Conservation (phyloP, 768 basidiomycete species). For the Hypholoma sublateritium region DNA sequence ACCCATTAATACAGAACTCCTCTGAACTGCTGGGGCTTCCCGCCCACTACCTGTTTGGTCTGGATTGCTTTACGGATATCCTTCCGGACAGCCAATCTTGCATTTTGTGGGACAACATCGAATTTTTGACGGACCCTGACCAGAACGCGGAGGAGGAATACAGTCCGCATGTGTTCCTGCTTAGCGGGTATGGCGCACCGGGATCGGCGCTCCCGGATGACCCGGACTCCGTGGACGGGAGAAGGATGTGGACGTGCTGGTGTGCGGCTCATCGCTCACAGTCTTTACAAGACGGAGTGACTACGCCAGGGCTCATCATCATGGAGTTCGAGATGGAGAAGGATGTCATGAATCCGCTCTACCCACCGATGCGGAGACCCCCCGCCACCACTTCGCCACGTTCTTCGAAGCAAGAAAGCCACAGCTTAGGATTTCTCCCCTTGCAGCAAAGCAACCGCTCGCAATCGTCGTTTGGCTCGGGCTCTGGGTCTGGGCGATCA, state of each 20-base stretch:
- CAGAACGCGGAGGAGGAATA: constrained; percentile 39
- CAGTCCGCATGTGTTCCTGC: constrained; percentile 62
- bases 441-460: not conserved
- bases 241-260: constrained; percentile 68
- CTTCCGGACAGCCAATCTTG: constrained; percentile 66
- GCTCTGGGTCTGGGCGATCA: constrained; percentile 14
- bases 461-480: not conserved
- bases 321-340: constrained; percentile 81
- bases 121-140: constrained; percentile 58
- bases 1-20: constrained; percentile 51
- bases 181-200: constrained; percentile 72
- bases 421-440: not conserved
- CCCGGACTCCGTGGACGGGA: constrained; percentile 26
- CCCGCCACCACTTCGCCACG: not conserved
- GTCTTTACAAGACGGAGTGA: constrained; percentile 10
- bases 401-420: not conserved
- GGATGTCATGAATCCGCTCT: constrained; percentile 70
- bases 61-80: constrained; percentile 72
- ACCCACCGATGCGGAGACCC: constrained; percentile 36
- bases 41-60: constrained; percentile 66
- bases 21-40: constrained; percentile 74
- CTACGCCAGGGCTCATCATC: constrained; percentile 45
- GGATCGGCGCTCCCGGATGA: constrained; percentile 38
- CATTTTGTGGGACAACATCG: constrained; percentile 71
- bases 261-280: constrained; percentile 61